A percentile compares a stretch with the other conserved stretches of the same genome.
These are phyloP conservation scores for Boeremia exigua DNA, from an alignment of 2,329 filamentous ascomycete genomes.

Conservation along the genomic window DNA sequence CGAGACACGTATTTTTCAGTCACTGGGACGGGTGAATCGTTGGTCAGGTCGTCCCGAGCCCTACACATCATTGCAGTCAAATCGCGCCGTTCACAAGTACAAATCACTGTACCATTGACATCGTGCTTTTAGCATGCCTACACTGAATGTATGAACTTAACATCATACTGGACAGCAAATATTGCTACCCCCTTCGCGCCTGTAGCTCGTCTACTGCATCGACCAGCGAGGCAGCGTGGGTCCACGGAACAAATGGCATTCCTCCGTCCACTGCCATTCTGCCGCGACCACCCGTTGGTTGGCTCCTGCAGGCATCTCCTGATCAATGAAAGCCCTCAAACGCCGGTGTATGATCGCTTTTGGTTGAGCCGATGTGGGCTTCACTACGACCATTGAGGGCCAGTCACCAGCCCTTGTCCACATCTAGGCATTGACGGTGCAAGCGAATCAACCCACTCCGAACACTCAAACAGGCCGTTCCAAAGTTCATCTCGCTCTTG, in stretches of 20 bases:
- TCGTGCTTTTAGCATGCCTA: neutral
- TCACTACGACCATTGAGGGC: neutral
- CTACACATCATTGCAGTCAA: too few species aligned
- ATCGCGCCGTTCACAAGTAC: too few species aligned
- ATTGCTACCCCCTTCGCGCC: neutral
- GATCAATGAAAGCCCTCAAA: neutral
- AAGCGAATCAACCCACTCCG: neutral
- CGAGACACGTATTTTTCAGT: neutral
- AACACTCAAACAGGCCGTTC: too few species aligned
- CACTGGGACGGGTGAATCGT: slow-evolving; percentile 3
- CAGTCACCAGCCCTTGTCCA: neutral
- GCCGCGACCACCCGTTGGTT: neutral
- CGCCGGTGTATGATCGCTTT: neutral
- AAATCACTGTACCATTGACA: too few species aligned
- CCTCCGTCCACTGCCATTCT: slow-evolving; percentile 4
- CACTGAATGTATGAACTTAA: neutral
- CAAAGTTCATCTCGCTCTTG: too few species aligned
- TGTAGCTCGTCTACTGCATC: neutral
- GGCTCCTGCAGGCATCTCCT: neutral
- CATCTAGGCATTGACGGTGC: neutral
- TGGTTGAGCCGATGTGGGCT: neutral
- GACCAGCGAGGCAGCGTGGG: neutral
- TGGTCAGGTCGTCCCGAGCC: neutral
- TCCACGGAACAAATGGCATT: slow-evolving; percentile 2
- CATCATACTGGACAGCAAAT: neutral